phyloP scores from a whole-genome alignment of 2,329 filamentous ascomycete species.

The Hymenoscyphus salicellus region DNA sequence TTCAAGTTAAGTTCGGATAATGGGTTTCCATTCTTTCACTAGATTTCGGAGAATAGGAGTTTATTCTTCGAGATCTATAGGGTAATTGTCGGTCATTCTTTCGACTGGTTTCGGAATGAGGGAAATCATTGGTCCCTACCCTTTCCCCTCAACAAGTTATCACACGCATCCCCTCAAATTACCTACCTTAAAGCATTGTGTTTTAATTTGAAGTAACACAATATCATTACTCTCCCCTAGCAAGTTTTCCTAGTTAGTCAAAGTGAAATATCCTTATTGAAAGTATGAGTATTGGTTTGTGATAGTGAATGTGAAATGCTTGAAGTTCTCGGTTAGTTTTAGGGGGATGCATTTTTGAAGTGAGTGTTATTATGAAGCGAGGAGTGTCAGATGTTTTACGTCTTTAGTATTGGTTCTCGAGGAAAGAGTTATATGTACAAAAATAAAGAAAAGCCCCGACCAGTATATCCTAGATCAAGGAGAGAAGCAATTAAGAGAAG shows the following conservation, averaged over 20 bases:
- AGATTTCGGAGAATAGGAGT: too few relatives aligned
- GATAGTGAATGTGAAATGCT: background rate
- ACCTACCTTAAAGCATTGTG: too few relatives aligned
- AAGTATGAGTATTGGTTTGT: background rate
- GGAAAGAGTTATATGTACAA: slow-evolving; percentile 6
- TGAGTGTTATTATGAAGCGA: background rate
- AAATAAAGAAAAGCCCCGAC: slow-evolving; percentile 3
- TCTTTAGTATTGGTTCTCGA: background rate
- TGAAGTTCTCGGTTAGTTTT: background rate
- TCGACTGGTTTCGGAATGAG: too few relatives aligned
- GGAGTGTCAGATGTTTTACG: background rate
- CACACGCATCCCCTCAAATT: too few relatives aligned
- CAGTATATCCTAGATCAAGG: slow-evolving; percentile 4
- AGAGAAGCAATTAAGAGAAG: slow-evolving; percentile 11
- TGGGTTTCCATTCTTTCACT: background rate
- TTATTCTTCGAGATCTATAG: too few relatives aligned
- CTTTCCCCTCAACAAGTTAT: too few relatives aligned
- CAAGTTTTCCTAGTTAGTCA: background rate
- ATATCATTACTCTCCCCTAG: background rate
- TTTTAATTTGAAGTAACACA: too few relatives aligned
- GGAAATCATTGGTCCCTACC: too few relatives aligned
- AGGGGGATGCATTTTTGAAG: background rate
- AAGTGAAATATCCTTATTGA: too few relatives aligned
- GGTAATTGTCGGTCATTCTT: too few relatives aligned
- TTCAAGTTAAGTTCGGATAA: background rate